Evolutionary conservation across 495 filamentous ascomycete genomes (phyloP).

Genomic region (Gamarada debralockiae): DNA sequence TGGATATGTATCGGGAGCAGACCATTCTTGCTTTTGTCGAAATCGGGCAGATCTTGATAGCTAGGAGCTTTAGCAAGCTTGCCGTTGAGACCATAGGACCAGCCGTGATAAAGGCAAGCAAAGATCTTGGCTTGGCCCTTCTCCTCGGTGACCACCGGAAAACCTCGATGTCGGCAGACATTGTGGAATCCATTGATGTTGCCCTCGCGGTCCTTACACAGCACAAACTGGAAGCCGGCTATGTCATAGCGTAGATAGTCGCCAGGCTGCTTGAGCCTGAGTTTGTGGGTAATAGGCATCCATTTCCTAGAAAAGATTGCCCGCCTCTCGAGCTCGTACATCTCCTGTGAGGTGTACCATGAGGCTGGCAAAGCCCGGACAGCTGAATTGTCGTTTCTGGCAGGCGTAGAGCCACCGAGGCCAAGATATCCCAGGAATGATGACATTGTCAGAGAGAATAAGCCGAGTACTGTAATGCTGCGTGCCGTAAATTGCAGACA

Average conservation of each 20-base stretch:
- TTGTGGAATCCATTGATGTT: conserved; percentile 57
- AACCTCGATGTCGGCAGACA: conserved; percentile 54
- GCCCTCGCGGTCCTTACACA: conserved; percentile 42
- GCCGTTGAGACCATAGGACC: conserved; percentile 51
- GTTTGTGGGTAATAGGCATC: conserved; percentile 47
- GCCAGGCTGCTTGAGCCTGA: conserved; percentile 41
- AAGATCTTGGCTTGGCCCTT: neutral
- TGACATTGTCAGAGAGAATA: too few relatives aligned
- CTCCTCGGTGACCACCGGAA: conserved; percentile 39
- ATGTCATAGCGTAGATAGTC: conserved; percentile 45
- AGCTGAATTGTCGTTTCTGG: too few relatives aligned
- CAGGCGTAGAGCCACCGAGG: too few relatives aligned
- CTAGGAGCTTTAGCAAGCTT: conserved; percentile 51
- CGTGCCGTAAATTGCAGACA: too few relatives aligned
- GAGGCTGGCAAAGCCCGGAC: conserved; percentile 36
- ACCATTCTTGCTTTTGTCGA: conserved; percentile 39
- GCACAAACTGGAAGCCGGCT: conserved; percentile 46
- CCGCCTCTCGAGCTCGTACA: conserved; percentile 50
- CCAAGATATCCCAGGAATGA: too few relatives aligned
- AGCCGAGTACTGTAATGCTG: too few relatives aligned
- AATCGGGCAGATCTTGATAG: conserved; percentile 44
- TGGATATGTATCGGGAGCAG: neutral
- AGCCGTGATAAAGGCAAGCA: conserved; percentile 13
- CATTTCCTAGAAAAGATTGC: conserved; percentile 49
- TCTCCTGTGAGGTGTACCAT: conserved; percentile 46